Base-by-base conservation (phyloP, 2,329 filamentous ascomycete genomes). In the Cladophialophora psammophila region DNA sequence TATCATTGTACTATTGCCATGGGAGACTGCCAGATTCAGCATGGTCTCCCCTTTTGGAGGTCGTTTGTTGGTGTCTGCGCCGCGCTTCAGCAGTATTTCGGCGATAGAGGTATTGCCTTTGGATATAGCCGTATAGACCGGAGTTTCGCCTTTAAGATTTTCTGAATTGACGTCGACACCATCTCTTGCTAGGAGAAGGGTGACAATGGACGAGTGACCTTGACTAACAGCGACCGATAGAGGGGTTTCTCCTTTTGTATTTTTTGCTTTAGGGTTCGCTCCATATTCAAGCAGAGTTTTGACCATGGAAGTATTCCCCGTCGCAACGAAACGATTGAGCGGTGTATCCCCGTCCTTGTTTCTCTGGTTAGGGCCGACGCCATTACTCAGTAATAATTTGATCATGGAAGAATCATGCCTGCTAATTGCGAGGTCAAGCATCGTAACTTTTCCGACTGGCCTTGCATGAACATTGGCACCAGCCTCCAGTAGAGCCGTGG, bases 401-500 rank as follows among this genome's bases (percentile, higher is more conserved):
- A 40, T 13, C 7, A 57, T 57, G 35, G 54, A 57, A 57, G 54
- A 57, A 20, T 57, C 54, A 36, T 31, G 54, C 35, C 54, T 36
- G 35, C 40, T 57, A 15, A 57, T 12, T 26, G 35, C 54, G 18
- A 57, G 5, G 35, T 57, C 54, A 6, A 57, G 54, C 35, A 57
- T 57, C 5, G 54, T 57, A 40, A 38, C 54, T 18, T 57, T 57
- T 34, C 54, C 54, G 13, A 40, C 3, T 10, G 54, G 54, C 18
- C 54, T 36, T 40, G 54, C 35, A 5, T 20, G 54, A 13, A 31
- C 7, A 40, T 57, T 57, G 54, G 54, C 34, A 12, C 54, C 54
- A 12, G 54, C 54, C 54, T 57, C 54, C 54, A 57, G 15, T 15
- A 57, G 54, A 5, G 54, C 34, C 15, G 13, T 36, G 35, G 31